Base-by-base conservation (phyloP, 225 moss, liverwort and hornwort species). In the Sphagnum contortum region DNA sequence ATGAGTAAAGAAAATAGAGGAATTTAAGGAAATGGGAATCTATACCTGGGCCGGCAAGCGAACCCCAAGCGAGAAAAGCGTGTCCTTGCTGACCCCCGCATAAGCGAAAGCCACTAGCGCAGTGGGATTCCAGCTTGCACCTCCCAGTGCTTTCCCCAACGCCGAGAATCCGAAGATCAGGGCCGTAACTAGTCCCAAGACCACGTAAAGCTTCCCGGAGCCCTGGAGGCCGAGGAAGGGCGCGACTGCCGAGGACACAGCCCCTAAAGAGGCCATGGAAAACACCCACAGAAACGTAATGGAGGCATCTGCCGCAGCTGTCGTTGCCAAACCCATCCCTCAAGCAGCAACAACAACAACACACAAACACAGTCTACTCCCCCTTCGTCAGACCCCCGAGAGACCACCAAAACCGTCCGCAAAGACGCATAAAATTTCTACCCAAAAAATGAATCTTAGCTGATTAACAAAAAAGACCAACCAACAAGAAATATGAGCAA, bases 91-190 rank as follows among this genome's bases (percentile, higher is more conserved):
- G 3, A 73, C 82, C 48, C 91, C 88, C 5, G 74, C 88, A 44
- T 78, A 73, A 14, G 83, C 76, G 59, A 91, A 91, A 5, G 87
- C 88, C 14, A 94, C 54, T 3, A 87, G 76, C 8, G 79, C 81
- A 4, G 91, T 91, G 5, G 94, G 89, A 71, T 94, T 94, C 87
- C 89, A 91, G 58, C 78, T 78, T 47, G 89, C 89, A 11, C 83
- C 89, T 5, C 87, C 91, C 0, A 78, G 65, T 0, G 72, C 76
- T 62, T 74, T 69, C 6, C 78, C 76, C 49, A 85, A 47, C 13
- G 73, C 50, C 12, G 69, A 71, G 63, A 81, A 81, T 9, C 59
- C 44, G 51, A 81, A 66, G 76, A 83, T 64, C 79, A 89, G 72
- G 12, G 75, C 59, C 4, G 83, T 63, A 0, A 91, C 80, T 45